These are phyloP conservation scores for Blastocystis sp. DNA, from an alignment of 352 stramenopile genomes.

Conservation along the genomic window DNA sequence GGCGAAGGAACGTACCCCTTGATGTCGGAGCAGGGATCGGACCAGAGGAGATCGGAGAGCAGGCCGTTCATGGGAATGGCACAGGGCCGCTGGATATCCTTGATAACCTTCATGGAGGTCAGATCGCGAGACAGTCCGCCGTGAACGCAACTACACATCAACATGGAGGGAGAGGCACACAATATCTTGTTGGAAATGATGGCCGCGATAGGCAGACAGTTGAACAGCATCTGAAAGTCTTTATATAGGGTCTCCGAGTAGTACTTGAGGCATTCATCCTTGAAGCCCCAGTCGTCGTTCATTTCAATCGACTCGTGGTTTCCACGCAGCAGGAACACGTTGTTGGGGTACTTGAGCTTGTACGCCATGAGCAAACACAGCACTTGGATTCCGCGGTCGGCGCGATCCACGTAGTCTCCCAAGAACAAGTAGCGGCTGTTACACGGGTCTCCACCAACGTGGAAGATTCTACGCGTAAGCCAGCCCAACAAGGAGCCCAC, in stretches of 20 bases:
- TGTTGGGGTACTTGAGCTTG: conserved; percentile 95
- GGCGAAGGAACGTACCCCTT: conserved; percentile 96
- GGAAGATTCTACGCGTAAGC: conserved; percentile 78
- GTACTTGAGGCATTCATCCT: conserved; percentile 89
- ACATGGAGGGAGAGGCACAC: neutral
- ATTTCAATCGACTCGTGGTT: conserved; percentile 97
- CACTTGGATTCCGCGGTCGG: conserved; percentile 91
- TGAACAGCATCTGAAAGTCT: conserved; percentile 81
- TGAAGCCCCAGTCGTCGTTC: conserved; percentile 99
- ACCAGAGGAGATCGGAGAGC: conserved; percentile 96
- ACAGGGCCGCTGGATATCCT: conserved; percentile 73
- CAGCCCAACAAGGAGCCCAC: neutral
- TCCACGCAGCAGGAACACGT: conserved; percentile 94
- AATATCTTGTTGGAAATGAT: conserved; percentile 92
- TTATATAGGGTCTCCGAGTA: conserved; percentile 81
- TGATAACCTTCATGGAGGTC: conserved; percentile 81
- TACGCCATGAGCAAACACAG: conserved; percentile 91
- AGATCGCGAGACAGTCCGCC: conserved; percentile 91
- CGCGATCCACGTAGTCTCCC: conserved; percentile 89
- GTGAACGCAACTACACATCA: conserved; percentile 84
- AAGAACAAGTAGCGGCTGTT: conserved; percentile 95
- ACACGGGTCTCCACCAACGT: conserved; percentile 87
- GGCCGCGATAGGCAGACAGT: conserved; percentile 89
- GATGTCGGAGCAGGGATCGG: conserved; percentile 96
- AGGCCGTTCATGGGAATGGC: conserved; percentile 84